phyloP scores from a whole-genome alignment of 2,329 filamentous ascomycete species.

The Aquanectria penicillioides region DNA sequence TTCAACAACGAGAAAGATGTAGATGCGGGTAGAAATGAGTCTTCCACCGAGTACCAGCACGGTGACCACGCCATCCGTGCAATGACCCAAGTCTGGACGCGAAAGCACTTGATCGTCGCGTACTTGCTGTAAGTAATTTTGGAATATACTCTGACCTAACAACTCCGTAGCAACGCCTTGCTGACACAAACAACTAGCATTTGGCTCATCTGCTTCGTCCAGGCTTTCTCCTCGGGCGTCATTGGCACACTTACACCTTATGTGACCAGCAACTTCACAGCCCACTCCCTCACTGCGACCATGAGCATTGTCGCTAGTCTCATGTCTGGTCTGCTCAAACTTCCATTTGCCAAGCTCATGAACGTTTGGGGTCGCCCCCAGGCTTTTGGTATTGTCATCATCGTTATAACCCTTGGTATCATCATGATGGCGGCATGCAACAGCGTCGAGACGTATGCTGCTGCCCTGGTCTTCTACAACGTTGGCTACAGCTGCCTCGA shows the following conservation, averaged over 20 bases:
- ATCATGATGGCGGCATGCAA: slow-evolving; percentile 68
- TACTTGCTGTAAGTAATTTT: slow-evolving; percentile 13
- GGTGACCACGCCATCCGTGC: slow-evolving; percentile 19
- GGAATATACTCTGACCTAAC: neutral
- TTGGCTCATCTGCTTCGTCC: slow-evolving; percentile 60
- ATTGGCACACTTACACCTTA: slow-evolving; percentile 52
- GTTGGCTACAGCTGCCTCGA: slow-evolving; percentile 53
- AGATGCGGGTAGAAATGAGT: neutral
- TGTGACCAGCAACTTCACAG: slow-evolving; percentile 57
- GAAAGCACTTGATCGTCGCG: slow-evolving; percentile 3
- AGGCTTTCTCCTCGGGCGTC: slow-evolving; percentile 54
- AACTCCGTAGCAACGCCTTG: too few species aligned
- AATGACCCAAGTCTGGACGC: slow-evolving; percentile 20
- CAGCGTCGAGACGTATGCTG: slow-evolving; percentile 57
- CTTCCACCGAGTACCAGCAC: slow-evolving; percentile 11
- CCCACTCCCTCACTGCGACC: slow-evolving; percentile 63
- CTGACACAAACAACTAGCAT: too few species aligned
- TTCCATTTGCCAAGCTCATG: slow-evolving; percentile 50
- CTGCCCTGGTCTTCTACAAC: slow-evolving; percentile 65
- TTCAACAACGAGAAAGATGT: neutral
- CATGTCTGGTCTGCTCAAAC: slow-evolving; percentile 40
- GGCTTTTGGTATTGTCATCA: slow-evolving; percentile 46
- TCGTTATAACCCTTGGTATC: slow-evolving; percentile 53
- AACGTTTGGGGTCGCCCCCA: slow-evolving; percentile 52
- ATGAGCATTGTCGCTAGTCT: slow-evolving; percentile 57